Evolutionary conservation across 192 early-diverging fungal species (phyloP).

Genomic region (Obelidium mucronatum): DNA sequence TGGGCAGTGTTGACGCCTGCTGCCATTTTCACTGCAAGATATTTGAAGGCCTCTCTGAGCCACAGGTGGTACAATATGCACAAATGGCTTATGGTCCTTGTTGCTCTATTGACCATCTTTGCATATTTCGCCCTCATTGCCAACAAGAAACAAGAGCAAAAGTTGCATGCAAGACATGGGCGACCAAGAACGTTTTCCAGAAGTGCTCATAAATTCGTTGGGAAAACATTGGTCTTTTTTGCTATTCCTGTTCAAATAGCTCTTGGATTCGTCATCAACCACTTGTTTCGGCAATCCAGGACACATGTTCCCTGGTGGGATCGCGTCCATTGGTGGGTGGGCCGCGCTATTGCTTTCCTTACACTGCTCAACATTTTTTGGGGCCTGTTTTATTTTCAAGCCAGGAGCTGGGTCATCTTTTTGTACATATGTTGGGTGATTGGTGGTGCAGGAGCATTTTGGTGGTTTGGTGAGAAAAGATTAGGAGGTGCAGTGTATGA

Average conservation of each 20-base stretch:
- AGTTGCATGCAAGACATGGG: neutral
- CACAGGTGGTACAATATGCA: conserved; percentile 47
- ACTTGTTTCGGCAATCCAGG: conserved; percentile 29
- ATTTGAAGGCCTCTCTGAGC: conserved; percentile 44
- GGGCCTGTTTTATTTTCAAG: conserved; percentile 9
- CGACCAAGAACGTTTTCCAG: conserved; percentile 14
- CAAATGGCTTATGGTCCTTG: conserved; percentile 36
- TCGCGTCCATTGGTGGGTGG: conserved; percentile 44
- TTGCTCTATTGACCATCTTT: conserved; percentile 9
- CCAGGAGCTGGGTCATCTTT: neutral
- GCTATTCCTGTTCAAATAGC: conserved; percentile 31
- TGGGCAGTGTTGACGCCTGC: conserved; percentile 48
- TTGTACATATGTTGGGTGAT: neutral
- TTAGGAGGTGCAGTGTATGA: conserved; percentile 44
- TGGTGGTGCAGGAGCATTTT: neutral
- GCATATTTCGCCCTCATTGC: neutral
- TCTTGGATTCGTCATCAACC: conserved; percentile 42
- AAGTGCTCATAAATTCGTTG: conserved; percentile 10
- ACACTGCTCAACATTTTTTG: conserved; percentile 22
- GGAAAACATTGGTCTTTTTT: conserved; percentile 8
- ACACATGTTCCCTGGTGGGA: conserved; percentile 47
- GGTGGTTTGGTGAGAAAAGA: conserved; percentile 9
- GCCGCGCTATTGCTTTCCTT: conserved; percentile 14
- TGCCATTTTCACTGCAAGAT: conserved; percentile 55
- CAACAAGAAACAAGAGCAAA: neutral